Evolutionary conservation across 1,284 basidiomycete species (phyloP), one percentile per base, ranked within the genome.

Genomic region (Stygiomarasmius scandens): DNA sequence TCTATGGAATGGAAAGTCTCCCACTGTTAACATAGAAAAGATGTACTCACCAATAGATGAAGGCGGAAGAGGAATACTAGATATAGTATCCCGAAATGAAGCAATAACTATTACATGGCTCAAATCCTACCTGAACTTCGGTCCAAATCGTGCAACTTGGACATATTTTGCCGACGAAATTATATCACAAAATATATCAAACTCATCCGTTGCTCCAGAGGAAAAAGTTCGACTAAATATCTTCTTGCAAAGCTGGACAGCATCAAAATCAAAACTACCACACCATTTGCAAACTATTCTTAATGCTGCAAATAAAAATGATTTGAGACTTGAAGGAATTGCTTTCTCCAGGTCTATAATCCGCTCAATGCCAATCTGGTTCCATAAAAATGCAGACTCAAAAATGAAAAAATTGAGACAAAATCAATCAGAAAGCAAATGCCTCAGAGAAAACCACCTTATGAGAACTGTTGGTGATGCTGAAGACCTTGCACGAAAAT

Each of bases 1-100:
- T 46, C 24, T 64, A 59, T 65, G 63, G 63, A 25, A 47, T 2
- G 54, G 58, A 14, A 56, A 63, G 10, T n/a, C n/a, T 36, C 27
- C 52, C 22, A 49, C 58, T 27, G 53, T 44, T 20, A 50, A 48
- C 29, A 32, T 6, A 44, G 38, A 44, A 34, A 53, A 20, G 53
- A 23, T 19, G 8, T 55, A n/a, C 10, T 48, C 14, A 20, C 46
- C 10, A 56, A 50, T 43, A 32, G 55, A 60, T 9, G 41, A 47
- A 45, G 61, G 61, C 45, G 61, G 61, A 12, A 25, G 34, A 44
- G 38, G 51, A 20, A n/a, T 61, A 27, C 53, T 60, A 6, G 55
- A 60, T 49, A 25, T 60, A 1, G 12, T 51, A 47, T 43, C 59
- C 1, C 43, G 59, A 22, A 62, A 60, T 48, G 52, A 55, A 27